A percentile compares a stretch with the other conserved stretches of the same genome.
Evolutionary conservation across 352 stramenopile genomes (phyloP).

Genomic region (Pythium utonaiense): DNA sequence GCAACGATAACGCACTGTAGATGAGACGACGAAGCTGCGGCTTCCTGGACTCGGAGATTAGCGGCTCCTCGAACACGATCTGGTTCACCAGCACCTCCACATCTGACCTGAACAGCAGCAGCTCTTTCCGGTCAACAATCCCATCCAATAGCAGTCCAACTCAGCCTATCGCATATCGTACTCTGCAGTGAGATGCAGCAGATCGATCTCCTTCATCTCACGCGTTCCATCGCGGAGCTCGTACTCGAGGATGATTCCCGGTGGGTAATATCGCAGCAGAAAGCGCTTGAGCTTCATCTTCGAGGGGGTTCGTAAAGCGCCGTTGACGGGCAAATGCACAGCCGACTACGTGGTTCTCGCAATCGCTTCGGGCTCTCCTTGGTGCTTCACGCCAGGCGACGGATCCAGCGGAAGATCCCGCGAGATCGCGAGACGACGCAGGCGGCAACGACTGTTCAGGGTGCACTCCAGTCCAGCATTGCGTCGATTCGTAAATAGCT

Average conservation of each 20-base stretch:
- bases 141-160: neutral
- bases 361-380: neutral
- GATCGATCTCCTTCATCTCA: constrained; percentile 95
- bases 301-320: neutral
- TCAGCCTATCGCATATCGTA: constrained; percentile 28
- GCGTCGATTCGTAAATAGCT: constrained; percentile 33
- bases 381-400: neutral
- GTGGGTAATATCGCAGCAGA: constrained; percentile 94
- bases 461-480: neutral
- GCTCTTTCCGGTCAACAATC: neutral
- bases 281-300: constrained; percentile 96
- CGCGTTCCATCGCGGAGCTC: constrained; percentile 90
- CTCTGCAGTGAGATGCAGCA: constrained; percentile 92
- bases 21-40: constrained; percentile 92
- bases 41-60: constrained; percentile 92
- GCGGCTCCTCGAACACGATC: constrained; percentile 93
- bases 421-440: neutral
- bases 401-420: constrained; percentile 2
- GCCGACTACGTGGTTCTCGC: neutral
- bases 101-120: constrained; percentile 57
- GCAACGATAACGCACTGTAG: constrained; percentile 68
- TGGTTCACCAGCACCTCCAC: constrained; percentile 95
- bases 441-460: constrained; percentile 15
- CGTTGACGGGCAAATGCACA: neutral
- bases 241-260: constrained; percentile 96